Conservation (phyloP, 2,329 filamentous ascomycete species). For the Fusarium ambrosium region DNA sequence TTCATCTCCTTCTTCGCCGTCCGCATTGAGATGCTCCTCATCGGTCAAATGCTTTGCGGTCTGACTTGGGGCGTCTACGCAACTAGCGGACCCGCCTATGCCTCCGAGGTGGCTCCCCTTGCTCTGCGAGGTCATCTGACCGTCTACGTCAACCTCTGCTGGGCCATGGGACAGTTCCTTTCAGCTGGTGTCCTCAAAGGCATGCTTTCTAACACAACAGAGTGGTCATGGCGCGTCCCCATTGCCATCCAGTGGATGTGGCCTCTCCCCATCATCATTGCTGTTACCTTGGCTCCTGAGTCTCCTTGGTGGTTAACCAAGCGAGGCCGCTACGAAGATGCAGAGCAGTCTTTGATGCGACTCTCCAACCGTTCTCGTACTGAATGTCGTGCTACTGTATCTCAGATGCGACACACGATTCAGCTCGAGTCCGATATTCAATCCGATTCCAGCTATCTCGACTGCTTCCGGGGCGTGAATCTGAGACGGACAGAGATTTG, state of each 20-base stretch:
- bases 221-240: conserved; percentile 55
- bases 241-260: conserved; percentile 56
- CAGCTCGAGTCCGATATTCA: conserved; percentile 58
- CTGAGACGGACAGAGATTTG: conserved; percentile 62
- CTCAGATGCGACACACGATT: conserved; percentile 77
- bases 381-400: conserved; percentile 51
- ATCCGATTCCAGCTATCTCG: conserved; percentile 56
- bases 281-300: conserved; percentile 50
- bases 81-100: conserved; percentile 58
- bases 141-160: conserved; percentile 59
- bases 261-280: conserved; percentile 47
- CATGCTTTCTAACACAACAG: conserved; percentile 44
- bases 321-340: conserved; percentile 45
- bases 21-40: conserved; percentile 56
- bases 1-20: conserved; percentile 52
- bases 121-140: conserved; percentile 58
- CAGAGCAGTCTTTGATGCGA: conserved; percentile 45
- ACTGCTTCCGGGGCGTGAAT: conserved; percentile 64
- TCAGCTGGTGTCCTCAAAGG: conserved; percentile 53
- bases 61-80: conserved; percentile 60
- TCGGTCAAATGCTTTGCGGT: conserved; percentile 62
- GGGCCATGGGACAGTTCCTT: conserved; percentile 57
- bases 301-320: conserved; percentile 53
- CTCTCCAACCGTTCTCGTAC: conserved; percentile 60
- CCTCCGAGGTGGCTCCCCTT: conserved; percentile 59